Base-by-base conservation (phyloP, 169 alveolate species). In the Cryptosporidium felis region DNA sequence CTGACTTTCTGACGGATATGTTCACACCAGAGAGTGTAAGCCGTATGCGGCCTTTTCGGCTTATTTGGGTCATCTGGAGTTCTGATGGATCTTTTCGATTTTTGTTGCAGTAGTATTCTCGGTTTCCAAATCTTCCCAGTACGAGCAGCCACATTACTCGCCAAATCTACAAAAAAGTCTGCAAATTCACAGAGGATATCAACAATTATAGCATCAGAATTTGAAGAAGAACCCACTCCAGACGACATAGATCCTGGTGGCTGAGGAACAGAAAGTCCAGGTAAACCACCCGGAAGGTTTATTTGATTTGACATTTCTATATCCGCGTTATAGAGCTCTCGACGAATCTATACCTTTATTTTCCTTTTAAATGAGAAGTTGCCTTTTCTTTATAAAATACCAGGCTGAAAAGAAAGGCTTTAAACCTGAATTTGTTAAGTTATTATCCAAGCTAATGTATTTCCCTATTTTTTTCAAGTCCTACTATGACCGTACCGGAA, bases 131-230 rank as follows among this genome's bases (percentile, higher is more conserved):
- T 74, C 26, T 74, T 74, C 28, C 85, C 85, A 8, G 85, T 74
- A 36, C 85, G 65, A 53, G 85, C 85, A 16, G 85, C 85, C 56
- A 74, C 85, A 74, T 56, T 74, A 40, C 74, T 74, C 56, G 85
- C 85, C 41, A 74, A 38, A 56, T 74, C 85, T 34, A 74, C 85
- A 30, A 74, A 74, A 41, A 74, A 74, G 30, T 74, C 85, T 5
- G 85, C 85, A 74, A 74, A 74, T 53, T 74, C 85, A 74, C 85
- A 74, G 28, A 74, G 58, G n/a, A 74, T 74, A 53, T 74, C 85
- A 53, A 74, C 85, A n/a, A 74, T 53, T 21, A 74, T 74, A 18
- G 85, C 85, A 30, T 74, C 85, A 34, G 85, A 53, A 53, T 49
- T 56, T 16, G 53, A 21, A 12, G 81, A 65, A 21, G 85, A 74